Conservation (phyloP, 2,329 filamentous ascomycete genomes). For the Colletotrichum brevisporum region DNA sequence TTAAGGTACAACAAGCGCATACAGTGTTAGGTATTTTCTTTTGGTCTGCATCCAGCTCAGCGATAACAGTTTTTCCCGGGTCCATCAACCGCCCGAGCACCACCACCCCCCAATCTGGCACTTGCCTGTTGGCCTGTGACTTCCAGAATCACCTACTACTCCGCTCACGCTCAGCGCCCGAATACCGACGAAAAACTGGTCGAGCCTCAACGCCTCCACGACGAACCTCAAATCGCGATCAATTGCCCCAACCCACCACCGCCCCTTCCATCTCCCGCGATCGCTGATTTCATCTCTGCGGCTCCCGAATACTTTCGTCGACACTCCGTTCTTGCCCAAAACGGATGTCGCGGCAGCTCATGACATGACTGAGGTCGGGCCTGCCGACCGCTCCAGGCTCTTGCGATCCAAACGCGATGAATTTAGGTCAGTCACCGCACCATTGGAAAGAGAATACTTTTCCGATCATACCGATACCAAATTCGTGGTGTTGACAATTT, state of each 20-base stretch:
- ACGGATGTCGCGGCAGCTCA: constrained; percentile 78
- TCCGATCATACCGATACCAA: constrained; percentile 63
- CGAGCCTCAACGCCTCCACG: constrained; percentile 41
- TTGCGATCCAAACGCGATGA: constrained; percentile 76
- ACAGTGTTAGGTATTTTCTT: constrained; percentile 23
- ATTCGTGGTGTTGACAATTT: constrained; percentile 60
- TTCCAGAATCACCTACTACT: constrained; percentile 36
- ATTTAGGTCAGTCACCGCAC: constrained; percentile 67
- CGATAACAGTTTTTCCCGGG: constrained; percentile 43
- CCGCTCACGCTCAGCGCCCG: constrained; percentile 31
- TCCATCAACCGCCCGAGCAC: constrained; percentile 25
- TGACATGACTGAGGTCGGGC: constrained; percentile 81
- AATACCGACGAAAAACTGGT: constrained; percentile 40
- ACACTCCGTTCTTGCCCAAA: constrained; percentile 73
- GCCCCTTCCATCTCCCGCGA: constrained; percentile 41
- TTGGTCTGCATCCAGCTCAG: constrained; percentile 7
- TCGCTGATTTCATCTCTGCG: constrained; percentile 47
- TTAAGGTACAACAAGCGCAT: constrained; percentile 11
- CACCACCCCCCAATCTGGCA: constrained; percentile 37
- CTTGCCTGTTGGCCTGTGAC: constrained; percentile 37
- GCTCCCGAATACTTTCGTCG: constrained; percentile 50
- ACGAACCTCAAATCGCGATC: constrained; percentile 42
- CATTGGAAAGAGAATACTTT: constrained; percentile 63
- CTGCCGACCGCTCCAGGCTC: constrained; percentile 75
- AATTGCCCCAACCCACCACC: constrained; percentile 40